These are phyloP conservation scores for Endoconidiophora polonica DNA, from an alignment of 2,329 filamentous ascomycete genomes.

Conservation along the genomic window DNA sequence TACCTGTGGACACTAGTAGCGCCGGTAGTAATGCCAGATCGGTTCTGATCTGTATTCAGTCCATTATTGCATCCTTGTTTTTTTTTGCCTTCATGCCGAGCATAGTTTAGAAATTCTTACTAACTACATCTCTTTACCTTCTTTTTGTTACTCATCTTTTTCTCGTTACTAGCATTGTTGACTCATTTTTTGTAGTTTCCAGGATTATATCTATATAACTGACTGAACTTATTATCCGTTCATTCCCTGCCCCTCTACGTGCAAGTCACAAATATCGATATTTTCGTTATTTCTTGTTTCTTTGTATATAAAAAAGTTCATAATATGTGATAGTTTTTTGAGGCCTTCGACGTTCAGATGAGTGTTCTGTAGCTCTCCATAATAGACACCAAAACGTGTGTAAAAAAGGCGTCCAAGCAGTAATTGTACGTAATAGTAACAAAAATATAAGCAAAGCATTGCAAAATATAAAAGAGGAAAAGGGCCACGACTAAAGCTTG, in stretches of 20 bases:
- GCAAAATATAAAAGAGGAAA: slow-evolving; percentile 2
- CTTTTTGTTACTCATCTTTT: no score
- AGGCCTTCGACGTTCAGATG: slow-evolving; percentile 8
- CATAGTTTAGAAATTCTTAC: no score
- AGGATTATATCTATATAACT: no score
- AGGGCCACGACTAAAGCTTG: slow-evolving; percentile 9
- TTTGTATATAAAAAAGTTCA: no score
- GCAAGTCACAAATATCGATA: no score
- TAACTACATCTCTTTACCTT: no score
- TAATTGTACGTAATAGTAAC: not conserved
- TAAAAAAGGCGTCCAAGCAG: slow-evolving; percentile 9
- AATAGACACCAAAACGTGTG: slow-evolving; percentile 12
- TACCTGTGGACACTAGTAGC: slow-evolving; percentile 89
- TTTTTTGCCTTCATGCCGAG: not conserved
- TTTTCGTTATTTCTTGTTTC: no score
- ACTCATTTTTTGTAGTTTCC: no score
- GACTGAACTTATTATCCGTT: no score
- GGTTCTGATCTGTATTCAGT: slow-evolving; percentile 33
- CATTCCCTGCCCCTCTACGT: no score
- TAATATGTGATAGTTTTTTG: no score
- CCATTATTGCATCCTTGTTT: not conserved
- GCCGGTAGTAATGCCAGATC: slow-evolving; percentile 67
- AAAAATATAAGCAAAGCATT: not conserved
- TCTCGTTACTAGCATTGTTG: no score
- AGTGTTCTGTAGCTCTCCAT: slow-evolving; percentile 14